Evolutionary conservation across 2,329 filamentous ascomycete species (phyloP).

Genomic region (Tolypocladium endophyticum): DNA sequence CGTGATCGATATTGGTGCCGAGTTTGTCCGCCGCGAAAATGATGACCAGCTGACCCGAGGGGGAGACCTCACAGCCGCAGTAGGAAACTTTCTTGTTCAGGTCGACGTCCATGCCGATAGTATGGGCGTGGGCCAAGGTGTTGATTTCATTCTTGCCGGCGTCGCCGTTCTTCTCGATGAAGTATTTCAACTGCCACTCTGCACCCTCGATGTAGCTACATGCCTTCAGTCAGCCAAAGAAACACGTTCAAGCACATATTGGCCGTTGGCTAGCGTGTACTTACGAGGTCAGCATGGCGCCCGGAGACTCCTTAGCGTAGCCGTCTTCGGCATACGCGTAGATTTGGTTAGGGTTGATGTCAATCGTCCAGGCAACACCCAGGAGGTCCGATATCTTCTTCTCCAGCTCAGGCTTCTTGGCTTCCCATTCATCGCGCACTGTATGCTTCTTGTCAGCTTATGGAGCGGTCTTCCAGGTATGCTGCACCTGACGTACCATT

Average conservation of each 20-base stretch:
- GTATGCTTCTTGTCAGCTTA: not conserved
- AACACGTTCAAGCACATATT: too few species aligned
- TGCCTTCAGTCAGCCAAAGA: not conserved
- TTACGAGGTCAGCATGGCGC: slow-evolving; percentile 32
- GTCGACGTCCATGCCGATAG: slow-evolving; percentile 36
- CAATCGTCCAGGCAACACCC: slow-evolving; percentile 38
- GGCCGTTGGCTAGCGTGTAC: slow-evolving; percentile 4
- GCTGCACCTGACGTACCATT: slow-evolving; percentile 27
- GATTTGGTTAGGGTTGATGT: slow-evolving; percentile 34
- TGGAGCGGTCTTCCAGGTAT: too few species aligned
- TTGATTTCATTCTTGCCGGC: slow-evolving; percentile 36
- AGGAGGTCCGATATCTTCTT: slow-evolving; percentile 31
- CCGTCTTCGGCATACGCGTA: slow-evolving; percentile 34
- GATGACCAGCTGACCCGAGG: slow-evolving; percentile 35
- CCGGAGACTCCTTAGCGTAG: slow-evolving; percentile 30
- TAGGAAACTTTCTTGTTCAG: slow-evolving; percentile 29
- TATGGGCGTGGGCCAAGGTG: slow-evolving; percentile 29
- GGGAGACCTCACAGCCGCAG: slow-evolving; percentile 29
- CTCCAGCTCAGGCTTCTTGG: slow-evolving; percentile 33
- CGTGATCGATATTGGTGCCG: slow-evolving; percentile 33
- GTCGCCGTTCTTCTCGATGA: slow-evolving; percentile 24
- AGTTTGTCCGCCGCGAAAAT: slow-evolving; percentile 32
- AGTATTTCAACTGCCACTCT: slow-evolving; percentile 28
- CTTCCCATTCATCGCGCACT: slow-evolving; percentile 45
- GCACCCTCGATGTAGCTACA: slow-evolving; percentile 34